Evolutionary conservation across 2,329 filamentous ascomycete species (phyloP), one percentile per base, ranked within the genome.

Genomic region (Aspergillus pseudoviridinutans): DNA sequence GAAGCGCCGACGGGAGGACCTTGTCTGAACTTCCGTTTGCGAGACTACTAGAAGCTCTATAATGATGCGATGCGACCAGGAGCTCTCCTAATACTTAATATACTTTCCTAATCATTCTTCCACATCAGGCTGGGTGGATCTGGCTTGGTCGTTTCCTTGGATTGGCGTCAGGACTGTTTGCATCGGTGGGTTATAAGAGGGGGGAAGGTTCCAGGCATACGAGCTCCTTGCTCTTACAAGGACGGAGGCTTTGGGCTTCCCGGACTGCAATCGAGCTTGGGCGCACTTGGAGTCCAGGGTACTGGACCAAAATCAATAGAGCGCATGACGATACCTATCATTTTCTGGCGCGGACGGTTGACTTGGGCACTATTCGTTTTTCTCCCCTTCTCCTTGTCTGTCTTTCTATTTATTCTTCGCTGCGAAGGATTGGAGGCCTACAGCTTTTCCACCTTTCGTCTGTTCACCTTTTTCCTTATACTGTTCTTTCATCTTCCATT

Each of bases 1-100:
- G 83, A 94, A 93, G 87, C 83, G 87, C 76, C 90, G 88, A 85
- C 87, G 90, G 72, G 79, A 83, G 61, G 79, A 80, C 65, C 83
- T 83, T 44, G 84, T 87, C 58, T 89, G 79, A 77, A 56, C 54
- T 50, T 51, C 61, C 50, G 53, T 52, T 55, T 42, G 50, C 24
- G 51, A 22, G 41, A 24, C 20, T 44, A 17, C 55, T 61, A 62
- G 58, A 53, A 57, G 58, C 61, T 59, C 32, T 38, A 64, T 72
- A 64, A 74, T 64, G 71, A 74, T 64, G 66, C 68, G 64, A 76
- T 66, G 74, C 68, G 73, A 74, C 72, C 70, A 76, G 66, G 73
- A 75, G 68, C 60, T 64, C 65, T 64, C 66, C 61, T 67, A 66
- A 64, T 70, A 64, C 64, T 67, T 71, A 68, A 66, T 64, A 68